phyloP scores from a whole-genome alignment of 2,329 filamentous ascomycete species.

The Juglanconis oblonga region DNA sequence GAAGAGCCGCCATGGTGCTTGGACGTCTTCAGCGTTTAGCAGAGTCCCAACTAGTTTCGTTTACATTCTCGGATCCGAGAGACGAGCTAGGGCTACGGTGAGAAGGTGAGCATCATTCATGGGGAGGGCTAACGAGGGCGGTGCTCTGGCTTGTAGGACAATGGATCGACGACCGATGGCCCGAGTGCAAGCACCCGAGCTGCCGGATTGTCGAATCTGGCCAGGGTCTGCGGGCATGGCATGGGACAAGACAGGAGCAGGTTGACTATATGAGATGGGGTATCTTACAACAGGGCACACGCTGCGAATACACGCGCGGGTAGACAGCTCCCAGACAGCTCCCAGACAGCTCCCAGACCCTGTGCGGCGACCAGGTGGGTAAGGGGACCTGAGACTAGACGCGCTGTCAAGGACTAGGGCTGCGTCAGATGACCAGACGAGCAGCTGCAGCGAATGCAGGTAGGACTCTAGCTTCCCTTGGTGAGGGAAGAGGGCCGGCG shows the following conservation, averaged over 20 bases:
- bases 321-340: background rate
- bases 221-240: background rate
- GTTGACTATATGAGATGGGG: background rate
- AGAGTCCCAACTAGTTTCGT: conserved; percentile 10
- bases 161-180: background rate
- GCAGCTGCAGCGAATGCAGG: conserved; percentile 9
- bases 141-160: background rate
- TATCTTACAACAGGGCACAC: conserved; percentile 4
- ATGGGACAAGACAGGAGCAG: background rate
- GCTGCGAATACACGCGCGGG: background rate
- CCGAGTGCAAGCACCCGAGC: background rate
- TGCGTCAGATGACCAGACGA: conserved; percentile 1
- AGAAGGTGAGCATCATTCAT: background rate
- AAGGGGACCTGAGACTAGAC: conserved; percentile 10
- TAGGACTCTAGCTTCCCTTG: conserved; percentile 5
- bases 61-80: conserved; percentile 19
- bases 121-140: background rate
- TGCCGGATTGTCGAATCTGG: background rate
- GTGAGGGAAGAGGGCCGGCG: background rate
- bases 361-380: conserved; percentile 8
- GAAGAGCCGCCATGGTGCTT: conserved; percentile 15
- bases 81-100: conserved; percentile 3
- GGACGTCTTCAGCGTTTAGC: conserved; percentile 1
- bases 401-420: background rate
- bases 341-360: conserved; percentile 2